Evolutionary conservation across 78 protist species (phyloP).

Genomic region (Polysphondylium violaceum): DNA sequence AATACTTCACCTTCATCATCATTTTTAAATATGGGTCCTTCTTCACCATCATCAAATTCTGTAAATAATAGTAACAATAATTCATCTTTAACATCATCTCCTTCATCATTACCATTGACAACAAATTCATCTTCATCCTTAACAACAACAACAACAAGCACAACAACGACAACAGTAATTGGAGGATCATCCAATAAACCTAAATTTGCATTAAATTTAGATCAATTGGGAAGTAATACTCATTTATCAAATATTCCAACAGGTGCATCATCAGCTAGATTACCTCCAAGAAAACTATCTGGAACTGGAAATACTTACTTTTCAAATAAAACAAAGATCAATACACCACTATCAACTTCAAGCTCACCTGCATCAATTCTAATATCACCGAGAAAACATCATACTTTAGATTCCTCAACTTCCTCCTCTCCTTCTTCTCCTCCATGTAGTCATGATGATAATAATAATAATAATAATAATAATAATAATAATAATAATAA

Average conservation of each 20-base stretch:
- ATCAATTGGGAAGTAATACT: conserved; percentile 3
- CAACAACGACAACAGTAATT: background rate
- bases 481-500: background rate
- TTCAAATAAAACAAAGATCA: background rate
- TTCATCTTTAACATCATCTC: too few species aligned
- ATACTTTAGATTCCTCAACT: background rate
- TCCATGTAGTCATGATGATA: background rate
- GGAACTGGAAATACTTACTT: background rate
- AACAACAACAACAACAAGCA: too few species aligned
- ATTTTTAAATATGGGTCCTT: conserved; percentile 15
- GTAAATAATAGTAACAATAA: background rate
- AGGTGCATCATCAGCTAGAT: conserved; percentile 13
- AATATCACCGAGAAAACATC: conserved; percentile 25
- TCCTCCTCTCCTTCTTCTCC: background rate
- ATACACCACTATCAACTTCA: conserved; percentile 3
- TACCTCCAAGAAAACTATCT: conserved; percentile 3
- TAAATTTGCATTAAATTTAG: conserved; percentile 22
- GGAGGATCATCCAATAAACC: conserved; percentile 1
- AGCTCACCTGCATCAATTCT: conserved; percentile 8
- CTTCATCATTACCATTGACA: too few species aligned
- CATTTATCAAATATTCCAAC: background rate
- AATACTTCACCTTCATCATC: background rate
- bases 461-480: background rate
- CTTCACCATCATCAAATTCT: too few species aligned
- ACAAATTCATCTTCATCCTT: too few species aligned